Evolutionary conservation across 441 rosid genomes (phyloP).

Genomic region (Iberis amara): DNA sequence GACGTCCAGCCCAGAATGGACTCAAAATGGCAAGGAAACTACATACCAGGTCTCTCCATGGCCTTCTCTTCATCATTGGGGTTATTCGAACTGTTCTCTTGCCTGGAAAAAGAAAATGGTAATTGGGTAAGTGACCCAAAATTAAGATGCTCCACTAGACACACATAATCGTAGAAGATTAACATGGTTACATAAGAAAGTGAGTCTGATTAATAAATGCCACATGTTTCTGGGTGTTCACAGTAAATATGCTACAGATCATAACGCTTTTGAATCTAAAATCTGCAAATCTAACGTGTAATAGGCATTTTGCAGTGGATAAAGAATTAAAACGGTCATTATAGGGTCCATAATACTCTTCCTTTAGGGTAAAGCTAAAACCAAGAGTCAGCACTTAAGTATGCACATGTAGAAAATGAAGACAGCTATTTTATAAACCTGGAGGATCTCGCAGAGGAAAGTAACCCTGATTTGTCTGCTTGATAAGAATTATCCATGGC

Average conservation of each 20-base stretch:
- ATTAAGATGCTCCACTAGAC: background rate
- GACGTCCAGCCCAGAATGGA: background rate
- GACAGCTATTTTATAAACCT: constrained; percentile 38
- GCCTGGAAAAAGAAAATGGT: constrained; percentile 48
- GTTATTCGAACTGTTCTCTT: constrained; percentile 48
- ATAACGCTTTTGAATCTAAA: too few relatives aligned
- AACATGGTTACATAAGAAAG: too few relatives aligned
- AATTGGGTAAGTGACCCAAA: constrained; percentile 12
- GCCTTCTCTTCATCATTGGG: constrained; percentile 53
- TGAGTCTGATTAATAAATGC: too few relatives aligned
- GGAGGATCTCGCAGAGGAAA: constrained; percentile 52
- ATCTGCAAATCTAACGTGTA: too few relatives aligned
- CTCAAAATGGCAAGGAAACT: constrained; percentile 1
- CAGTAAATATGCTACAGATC: too few relatives aligned
- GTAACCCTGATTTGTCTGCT: constrained; percentile 44
- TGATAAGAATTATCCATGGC: constrained; percentile 69
- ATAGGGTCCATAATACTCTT: background rate
- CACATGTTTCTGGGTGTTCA: too few relatives aligned
- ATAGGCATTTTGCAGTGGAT: too few relatives aligned
- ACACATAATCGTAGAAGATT: background rate
- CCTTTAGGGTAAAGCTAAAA: background rate
- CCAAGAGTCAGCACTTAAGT: background rate
- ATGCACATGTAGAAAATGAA: background rate
- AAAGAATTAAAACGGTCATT: too few relatives aligned
- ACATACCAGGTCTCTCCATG: constrained; percentile 53